These are phyloP conservation scores for Hanseniaspora occidentalis DNA, from an alignment of 805 yeast genomes.

Conservation along the genomic window DNA sequence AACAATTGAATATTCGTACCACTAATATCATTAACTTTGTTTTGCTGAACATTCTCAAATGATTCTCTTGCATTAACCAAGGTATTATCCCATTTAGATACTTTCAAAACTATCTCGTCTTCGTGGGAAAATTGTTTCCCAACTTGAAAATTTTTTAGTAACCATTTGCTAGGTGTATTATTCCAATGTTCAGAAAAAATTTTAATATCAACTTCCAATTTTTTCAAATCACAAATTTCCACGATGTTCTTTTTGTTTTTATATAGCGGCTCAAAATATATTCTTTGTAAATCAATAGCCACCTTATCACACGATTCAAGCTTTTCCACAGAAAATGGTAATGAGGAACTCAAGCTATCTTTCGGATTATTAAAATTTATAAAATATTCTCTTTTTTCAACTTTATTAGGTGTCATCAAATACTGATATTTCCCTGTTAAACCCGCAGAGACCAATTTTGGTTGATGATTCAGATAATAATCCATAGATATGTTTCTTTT, in stretches of 20 bases:
- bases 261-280: neutral
- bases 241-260: neutral
- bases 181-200: slow-evolving; percentile 17
- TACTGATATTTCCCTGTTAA: neutral
- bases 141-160: slow-evolving; percentile 24
- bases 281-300: neutral
- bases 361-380: too few relatives aligned
- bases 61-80: slow-evolving; percentile 3
- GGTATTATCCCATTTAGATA: too few relatives aligned
- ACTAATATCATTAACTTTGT: slow-evolving; percentile 11
- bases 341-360: too few relatives aligned
- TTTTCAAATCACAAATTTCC: neutral
- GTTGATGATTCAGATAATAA: slow-evolving; percentile 3
- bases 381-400: slow-evolving; percentile 4
- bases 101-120: neutral
- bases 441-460: neutral
- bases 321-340: too few relatives aligned
- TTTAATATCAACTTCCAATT: slow-evolving; percentile 11
- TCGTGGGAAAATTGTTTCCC: slow-evolving; percentile 1
- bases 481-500: slow-evolving; percentile 14
- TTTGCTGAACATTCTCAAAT: slow-evolving; percentile 2
- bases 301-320: too few relatives aligned
- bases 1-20: slow-evolving; percentile 21
- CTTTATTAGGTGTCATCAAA: slow-evolving; percentile 4
- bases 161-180: slow-evolving; percentile 22